Evolutionary conservation across 495 filamentous ascomycete species (phyloP).

Genomic region (Bombardia bombarda): DNA sequence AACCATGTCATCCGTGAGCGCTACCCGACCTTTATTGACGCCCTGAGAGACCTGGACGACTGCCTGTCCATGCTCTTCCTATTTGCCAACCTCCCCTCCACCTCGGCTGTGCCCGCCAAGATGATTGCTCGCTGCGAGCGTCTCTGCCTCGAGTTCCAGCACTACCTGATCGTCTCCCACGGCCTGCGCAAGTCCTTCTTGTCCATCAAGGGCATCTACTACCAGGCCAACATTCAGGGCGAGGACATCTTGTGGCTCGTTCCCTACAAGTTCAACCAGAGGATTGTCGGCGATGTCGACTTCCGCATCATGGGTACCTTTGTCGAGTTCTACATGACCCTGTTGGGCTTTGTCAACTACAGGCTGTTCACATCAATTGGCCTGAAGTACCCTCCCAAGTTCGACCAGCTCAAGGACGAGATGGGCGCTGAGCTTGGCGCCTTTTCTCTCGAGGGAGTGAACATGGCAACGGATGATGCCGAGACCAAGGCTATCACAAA

Average conservation of each 20-base stretch:
- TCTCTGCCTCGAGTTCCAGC: constrained; percentile 88
- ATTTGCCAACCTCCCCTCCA: constrained; percentile 92
- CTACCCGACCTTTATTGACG: constrained; percentile 95
- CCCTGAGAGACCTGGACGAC: constrained; percentile 90
- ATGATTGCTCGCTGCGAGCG: constrained; percentile 89
- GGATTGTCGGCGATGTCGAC: constrained; percentile 85
- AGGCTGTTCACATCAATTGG: constrained; percentile 84
- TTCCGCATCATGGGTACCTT: constrained; percentile 99
- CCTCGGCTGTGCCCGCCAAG: constrained; percentile 77
- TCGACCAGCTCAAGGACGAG: constrained; percentile 79
- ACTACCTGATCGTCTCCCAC: constrained; percentile 88
- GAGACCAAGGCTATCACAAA: constrained; percentile 47
- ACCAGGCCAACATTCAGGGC: constrained; percentile 96
- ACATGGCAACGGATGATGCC: constrained; percentile 42
- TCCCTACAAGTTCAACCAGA: constrained; percentile 93
- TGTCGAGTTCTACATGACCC: constrained; percentile 95
- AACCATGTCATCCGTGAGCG: constrained; percentile 97
- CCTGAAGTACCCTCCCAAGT: constrained; percentile 89
- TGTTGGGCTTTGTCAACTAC: constrained; percentile 94
- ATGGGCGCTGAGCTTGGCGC: constrained; percentile 85
- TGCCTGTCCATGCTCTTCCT: constrained; percentile 94
- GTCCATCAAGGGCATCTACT: constrained; percentile 98
- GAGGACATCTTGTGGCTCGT: constrained; percentile 97
- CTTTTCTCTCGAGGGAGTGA: constrained; percentile 71
- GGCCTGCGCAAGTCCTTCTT: constrained; percentile 91